A percentile compares a stretch with the other conserved stretches of the same genome.
Conservation (phyloP, 768 basidiomycete genomes). For the Suillus discolor region DNA sequence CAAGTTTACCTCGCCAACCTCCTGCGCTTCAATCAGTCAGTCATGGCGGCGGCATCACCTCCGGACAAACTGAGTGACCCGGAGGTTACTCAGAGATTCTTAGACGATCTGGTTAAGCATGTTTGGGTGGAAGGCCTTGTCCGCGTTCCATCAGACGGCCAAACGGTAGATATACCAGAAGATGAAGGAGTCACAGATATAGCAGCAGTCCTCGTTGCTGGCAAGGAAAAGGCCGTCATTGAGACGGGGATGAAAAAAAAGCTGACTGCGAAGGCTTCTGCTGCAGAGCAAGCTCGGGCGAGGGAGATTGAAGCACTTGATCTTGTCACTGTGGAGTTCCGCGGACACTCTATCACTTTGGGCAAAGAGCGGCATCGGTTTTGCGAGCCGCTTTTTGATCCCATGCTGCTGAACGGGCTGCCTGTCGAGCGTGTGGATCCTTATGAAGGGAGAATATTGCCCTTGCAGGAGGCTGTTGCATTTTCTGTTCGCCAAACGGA, state of each 20-base stretch:
- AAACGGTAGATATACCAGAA: conserved; percentile 60
- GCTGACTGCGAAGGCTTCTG: conserved; percentile 68
- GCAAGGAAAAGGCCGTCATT: conserved; percentile 89
- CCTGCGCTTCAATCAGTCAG: conserved; percentile 66
- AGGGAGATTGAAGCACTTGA: conserved; percentile 84
- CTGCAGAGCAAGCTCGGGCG: conserved; percentile 79
- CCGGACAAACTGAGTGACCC: conserved; percentile 48
- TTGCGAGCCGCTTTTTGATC: conserved; percentile 89
- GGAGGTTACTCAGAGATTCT: conserved; percentile 48
- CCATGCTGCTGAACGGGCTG: conserved; percentile 51
- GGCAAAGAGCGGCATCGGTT: conserved; percentile 90
- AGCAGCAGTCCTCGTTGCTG: conserved; percentile 86
- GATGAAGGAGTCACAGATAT: conserved; percentile 91
- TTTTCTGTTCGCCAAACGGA: conserved; percentile 63
- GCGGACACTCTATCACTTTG: conserved; percentile 68
- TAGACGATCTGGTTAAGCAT: conserved; percentile 66
- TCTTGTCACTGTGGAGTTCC: conserved; percentile 75
- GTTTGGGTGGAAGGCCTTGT: conserved; percentile 67
- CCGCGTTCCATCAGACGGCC: conserved; percentile 75
- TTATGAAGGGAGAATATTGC: conserved; percentile 28
- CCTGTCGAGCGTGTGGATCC: conserved; percentile 27
- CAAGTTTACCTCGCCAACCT: conserved; percentile 75
- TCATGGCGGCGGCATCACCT: conserved; percentile 61
- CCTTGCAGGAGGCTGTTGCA: conserved; percentile 71
- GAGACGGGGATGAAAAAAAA: conserved; percentile 84